These are phyloP conservation scores for Plectosphaerella sp. DNA, from an alignment of 2,329 filamentous ascomycete species.

Conservation along the genomic window DNA sequence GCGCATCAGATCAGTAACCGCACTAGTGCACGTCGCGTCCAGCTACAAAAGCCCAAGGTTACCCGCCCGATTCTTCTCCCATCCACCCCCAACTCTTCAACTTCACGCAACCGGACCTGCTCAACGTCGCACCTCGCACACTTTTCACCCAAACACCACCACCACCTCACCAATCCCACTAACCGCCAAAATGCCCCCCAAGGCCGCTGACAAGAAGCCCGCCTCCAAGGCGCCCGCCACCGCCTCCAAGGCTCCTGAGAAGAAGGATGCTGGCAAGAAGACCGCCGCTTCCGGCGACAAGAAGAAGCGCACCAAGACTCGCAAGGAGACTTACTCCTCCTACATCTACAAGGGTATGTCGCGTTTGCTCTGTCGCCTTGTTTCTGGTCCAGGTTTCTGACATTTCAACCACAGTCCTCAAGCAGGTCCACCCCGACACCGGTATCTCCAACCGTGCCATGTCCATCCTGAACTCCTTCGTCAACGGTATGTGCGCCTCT, in stretches of 20 bases:
- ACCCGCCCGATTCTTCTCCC: slow-evolving; percentile 42
- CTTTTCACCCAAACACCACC: slow-evolving; percentile 4
- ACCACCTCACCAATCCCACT: slow-evolving; percentile 5
- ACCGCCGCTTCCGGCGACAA: slow-evolving; percentile 93
- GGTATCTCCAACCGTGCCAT: slow-evolving; percentile 99
- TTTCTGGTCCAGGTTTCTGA: slow-evolving; percentile 19
- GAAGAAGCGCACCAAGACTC: slow-evolving; percentile 99
- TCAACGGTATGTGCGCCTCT: slow-evolving; percentile 71
- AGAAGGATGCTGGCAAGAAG: slow-evolving; percentile 99
- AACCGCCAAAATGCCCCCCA: slow-evolving; percentile 81
- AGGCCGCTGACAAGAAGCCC: slow-evolving; percentile 98
- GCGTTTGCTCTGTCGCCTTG: background rate
- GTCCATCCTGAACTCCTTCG: slow-evolving; percentile 99
- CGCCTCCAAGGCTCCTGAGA: slow-evolving; percentile 70
- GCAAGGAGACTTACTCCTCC: slow-evolving; percentile 99
- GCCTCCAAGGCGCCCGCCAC: slow-evolving; percentile 90
- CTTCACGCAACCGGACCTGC: slow-evolving; percentile 21
- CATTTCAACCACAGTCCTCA: slow-evolving; percentile 66
- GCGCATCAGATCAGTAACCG: slow-evolving; percentile 50
- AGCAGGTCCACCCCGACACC: slow-evolving; percentile 99
- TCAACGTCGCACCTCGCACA: slow-evolving; percentile 4
- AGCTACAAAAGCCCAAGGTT: slow-evolving; percentile 56
- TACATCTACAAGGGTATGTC: slow-evolving; percentile 99
- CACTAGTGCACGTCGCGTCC: slow-evolving; percentile 45
- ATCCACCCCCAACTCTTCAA: slow-evolving; percentile 41